Evolutionary conservation across 768 basidiomycete species (phyloP), one percentile per base, ranked within the genome.

Genomic region (Hydnum rufescens): DNA sequence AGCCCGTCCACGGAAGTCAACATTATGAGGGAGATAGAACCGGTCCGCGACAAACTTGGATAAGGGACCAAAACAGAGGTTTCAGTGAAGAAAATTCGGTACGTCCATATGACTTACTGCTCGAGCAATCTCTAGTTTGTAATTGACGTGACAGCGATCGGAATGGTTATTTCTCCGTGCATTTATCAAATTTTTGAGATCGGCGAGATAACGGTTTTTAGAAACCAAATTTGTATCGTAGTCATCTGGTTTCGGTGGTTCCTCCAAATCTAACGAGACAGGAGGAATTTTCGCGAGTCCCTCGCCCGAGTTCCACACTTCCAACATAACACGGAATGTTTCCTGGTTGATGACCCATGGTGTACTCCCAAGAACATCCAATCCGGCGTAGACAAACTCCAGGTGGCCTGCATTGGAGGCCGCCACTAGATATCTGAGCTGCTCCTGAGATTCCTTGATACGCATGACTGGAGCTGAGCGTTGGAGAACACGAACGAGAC

Each of bases 1-100:
- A 0, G 93, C 89, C 51, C 93, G 81, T 4, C 95, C 95, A 55
- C 93, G 79, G 73, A 97, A 99, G 66, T 99, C 95, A 59, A 96
- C 70, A 64, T 95, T 96, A 65, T 97, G 93, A 0, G 93, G 92
- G 49, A 92, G 71, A 66, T 88, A 97, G 63, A 97, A 80, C 0
- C 69, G 76, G 58, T 95, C 93, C 52, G 77, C 76, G 49, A 92
- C 69, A 73, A 92, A 95, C 80, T 87, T 54, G 2, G 26, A 23
- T 4, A n/a, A 2, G 54, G 36, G 5, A 4, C 44, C 54, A 23
- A 56, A 47, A 48, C 6, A 51, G 43, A 25, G 32, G 5, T 4
- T 18, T 5, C 4, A 25, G 3, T 13, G 19, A 31, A 2, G 42
- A 26, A 34, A 42, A 39, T 34, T 42, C 51, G 25, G 43, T 16